Evolutionary conservation across 805 yeast species (phyloP), one percentile per base, ranked within the genome.

Genomic region (Yamadazyma paraphyllophila): DNA sequence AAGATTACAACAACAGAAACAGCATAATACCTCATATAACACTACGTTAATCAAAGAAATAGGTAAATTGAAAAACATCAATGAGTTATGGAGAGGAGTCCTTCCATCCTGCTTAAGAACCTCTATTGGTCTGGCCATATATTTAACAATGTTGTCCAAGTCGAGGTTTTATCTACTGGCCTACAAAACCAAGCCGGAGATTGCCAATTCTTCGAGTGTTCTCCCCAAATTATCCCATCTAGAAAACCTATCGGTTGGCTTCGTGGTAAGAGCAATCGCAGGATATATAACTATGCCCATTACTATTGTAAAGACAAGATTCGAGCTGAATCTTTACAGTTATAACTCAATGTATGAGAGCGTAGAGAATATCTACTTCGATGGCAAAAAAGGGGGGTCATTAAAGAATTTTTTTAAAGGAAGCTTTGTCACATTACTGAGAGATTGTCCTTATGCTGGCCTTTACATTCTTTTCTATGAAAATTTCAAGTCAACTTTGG

Each of bases 381-480:
- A 55, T 36, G 60, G 54, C 27, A 24, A 38, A 38, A 43, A 20
- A 12, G 45, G 45, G 14, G 66, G 68, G 5, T 62, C 90, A 0
- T 32, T 82, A 0, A 58, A 63, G 15, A 95, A 96, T 12, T 90
- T 92, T 60, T 90, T 90, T 62, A 76, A 81, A 49, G 99, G 99
- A 0, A 86, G 85, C 56, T 81, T 86, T 1, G 96, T 95, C 2
- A 94, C 99, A 0, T 76, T 85, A 49, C 76, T 88, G 10, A 69
- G 99, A 51, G 99, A 94, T 66, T 95, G 96, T 17, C 99, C 99
- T 0, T 88, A 94, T 62, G 97, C 99, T 6, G 99, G 99, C 0
- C 60, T 94, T 3, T 92, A 94, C 58, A 89, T 94, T 25, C 66
- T 90, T 31, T 78, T 90, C 51, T 92, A 92, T 63, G 97, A 92